Evolutionary conservation across 352 stramenopile species (phyloP).

Genomic region (Pythium biforme): DNA sequence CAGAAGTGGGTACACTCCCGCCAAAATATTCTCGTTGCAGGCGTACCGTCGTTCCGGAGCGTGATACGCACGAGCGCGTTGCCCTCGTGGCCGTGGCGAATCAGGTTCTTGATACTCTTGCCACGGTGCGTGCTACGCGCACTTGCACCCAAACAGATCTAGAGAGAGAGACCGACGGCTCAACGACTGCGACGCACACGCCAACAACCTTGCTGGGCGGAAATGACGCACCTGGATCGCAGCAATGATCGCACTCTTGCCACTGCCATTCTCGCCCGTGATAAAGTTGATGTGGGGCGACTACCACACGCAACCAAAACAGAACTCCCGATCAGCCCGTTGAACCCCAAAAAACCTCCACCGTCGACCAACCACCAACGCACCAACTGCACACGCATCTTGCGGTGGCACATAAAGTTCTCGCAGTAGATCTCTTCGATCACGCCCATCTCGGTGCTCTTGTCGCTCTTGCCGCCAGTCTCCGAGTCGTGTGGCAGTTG

Average conservation of each 20-base stretch:
- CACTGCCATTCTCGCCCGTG: conserved; percentile 92
- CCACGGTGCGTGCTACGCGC: conserved; percentile 93
- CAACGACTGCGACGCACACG: neutral
- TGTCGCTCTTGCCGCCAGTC: conserved; percentile 25
- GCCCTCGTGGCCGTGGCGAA: conserved; percentile 89
- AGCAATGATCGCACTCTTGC: conserved; percentile 97
- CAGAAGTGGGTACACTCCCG: neutral
- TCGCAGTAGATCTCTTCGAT: conserved; percentile 95
- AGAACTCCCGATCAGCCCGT: neutral
- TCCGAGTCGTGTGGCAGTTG: neutral
- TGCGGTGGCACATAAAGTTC: conserved; percentile 99
- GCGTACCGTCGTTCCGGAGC: conserved; percentile 83
- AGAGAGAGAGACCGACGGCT: neutral
- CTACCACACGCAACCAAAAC: conserved; percentile 17
- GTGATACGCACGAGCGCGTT: conserved; percentile 92
- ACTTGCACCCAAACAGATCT: conserved; percentile 95
- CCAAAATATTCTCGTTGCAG: too few relatives aligned
- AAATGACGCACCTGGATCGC: conserved; percentile 89
- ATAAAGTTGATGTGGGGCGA: conserved; percentile 86
- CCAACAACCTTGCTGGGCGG: neutral
- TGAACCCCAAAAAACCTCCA: too few relatives aligned
- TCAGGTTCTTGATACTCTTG: conserved; percentile 95
- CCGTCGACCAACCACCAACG: neutral
- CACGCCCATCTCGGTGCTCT: conserved; percentile 88
- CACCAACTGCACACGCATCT: conserved; percentile 85